Conservation (phyloP, 2,329 filamentous ascomycete species). For the Uncinocarpus reesii region DNA sequence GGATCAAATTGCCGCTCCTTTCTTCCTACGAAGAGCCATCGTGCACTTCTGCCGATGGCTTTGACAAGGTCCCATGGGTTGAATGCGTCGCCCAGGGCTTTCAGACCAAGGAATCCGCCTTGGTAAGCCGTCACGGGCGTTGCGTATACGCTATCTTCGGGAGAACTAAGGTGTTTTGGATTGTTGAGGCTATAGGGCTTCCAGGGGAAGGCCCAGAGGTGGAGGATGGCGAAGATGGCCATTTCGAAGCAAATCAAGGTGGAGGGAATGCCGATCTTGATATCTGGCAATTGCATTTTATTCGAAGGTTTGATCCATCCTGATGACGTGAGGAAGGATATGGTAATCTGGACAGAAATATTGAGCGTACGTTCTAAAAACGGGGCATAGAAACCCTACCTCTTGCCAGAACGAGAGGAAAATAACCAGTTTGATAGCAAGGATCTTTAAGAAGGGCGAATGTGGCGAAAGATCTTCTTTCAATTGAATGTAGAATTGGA, state of each 20-base stretch:
- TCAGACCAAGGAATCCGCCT: constrained; percentile 55
- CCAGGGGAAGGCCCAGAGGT: constrained; percentile 75
- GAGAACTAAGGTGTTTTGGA: constrained; percentile 37
- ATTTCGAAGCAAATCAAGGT: constrained; percentile 50
- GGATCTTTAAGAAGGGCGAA: constrained; percentile 65
- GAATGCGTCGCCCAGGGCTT: constrained; percentile 59
- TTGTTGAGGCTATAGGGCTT: constrained; percentile 46
- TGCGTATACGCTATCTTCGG: constrained; percentile 30
- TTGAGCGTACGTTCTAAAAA: background rate
- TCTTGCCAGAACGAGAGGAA: constrained; percentile 86
- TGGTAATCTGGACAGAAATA: constrained; percentile 37
- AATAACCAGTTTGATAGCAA: constrained; percentile 82
- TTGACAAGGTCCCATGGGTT: constrained; percentile 79
- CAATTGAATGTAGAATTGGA: constrained; percentile 78
- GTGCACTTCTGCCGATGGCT: constrained; percentile 62
- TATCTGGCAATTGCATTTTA: constrained; percentile 59
- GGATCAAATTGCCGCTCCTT: constrained; percentile 39
- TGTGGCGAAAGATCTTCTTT: constrained; percentile 58
- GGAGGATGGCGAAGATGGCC: constrained; percentile 66
- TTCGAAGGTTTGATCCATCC: constrained; percentile 54
- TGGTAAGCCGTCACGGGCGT: constrained; percentile 29
- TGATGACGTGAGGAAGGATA: constrained; percentile 52
- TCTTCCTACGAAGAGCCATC: constrained; percentile 70
- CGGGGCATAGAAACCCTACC: constrained; percentile 26
- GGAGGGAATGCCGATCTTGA: constrained; percentile 59